Conservation (phyloP, 345 rosid genomes). For the Arabidopsis suecica region DNA sequence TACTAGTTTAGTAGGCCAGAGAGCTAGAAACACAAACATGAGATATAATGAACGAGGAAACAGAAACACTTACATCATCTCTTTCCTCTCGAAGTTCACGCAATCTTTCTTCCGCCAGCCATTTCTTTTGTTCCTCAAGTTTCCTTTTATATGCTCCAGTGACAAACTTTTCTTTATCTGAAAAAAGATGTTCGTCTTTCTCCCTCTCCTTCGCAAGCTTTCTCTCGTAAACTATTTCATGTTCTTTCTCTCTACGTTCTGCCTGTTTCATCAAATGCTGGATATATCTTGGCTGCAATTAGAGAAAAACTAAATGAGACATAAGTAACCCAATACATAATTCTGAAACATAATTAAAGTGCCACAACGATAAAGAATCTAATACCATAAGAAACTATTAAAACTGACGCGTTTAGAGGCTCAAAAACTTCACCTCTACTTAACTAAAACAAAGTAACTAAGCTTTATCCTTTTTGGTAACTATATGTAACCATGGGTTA, state of each 20-base stretch:
- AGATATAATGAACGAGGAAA: not conserved
- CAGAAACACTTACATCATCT: constrained; percentile 72
- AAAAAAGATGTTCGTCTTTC: constrained; percentile 82
- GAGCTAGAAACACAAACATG: not conserved
- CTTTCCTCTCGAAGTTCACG: constrained; percentile 80
- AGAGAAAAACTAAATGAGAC: not conserved
- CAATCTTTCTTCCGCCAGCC: constrained; percentile 73
- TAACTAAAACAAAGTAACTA: not conserved
- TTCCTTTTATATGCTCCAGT: constrained; percentile 80
- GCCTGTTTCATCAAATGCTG: constrained; percentile 68
- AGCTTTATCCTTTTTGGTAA: not conserved
- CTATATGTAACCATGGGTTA: too few species aligned
- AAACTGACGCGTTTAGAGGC: not conserved
- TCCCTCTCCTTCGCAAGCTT: constrained; percentile 88
- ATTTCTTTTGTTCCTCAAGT: constrained; percentile 84
- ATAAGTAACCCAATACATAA: constrained; percentile 25
- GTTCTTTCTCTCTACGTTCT: constrained; percentile 69
- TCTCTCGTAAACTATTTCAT: constrained; percentile 76
- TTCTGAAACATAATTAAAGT: not conserved
- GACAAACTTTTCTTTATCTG: constrained; percentile 83
- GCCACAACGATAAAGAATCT: not conserved
- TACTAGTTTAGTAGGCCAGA: not conserved
- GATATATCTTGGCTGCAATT: constrained; percentile 78
- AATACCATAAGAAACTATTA: not conserved
- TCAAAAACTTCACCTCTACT: not conserved